These are phyloP conservation scores for Jackrogersella multiformis DNA, from an alignment of 495 filamentous ascomycete genomes.

Conservation along the genomic window DNA sequence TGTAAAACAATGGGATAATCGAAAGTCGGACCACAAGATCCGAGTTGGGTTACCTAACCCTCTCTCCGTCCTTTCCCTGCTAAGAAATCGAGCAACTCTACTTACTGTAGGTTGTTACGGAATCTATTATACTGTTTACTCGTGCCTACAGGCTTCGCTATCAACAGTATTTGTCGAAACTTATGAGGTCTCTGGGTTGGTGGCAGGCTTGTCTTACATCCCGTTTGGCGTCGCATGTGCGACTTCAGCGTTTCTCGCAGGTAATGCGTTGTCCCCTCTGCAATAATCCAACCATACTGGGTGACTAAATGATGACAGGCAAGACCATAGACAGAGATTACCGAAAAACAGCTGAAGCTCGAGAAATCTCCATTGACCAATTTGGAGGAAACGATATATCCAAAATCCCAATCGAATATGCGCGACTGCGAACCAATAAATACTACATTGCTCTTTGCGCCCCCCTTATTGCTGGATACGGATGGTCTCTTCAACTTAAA, in stretches of 20 bases:
- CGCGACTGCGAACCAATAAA: neutral
- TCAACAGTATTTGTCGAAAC: conserved; percentile 34
- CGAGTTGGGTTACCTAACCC: neutral
- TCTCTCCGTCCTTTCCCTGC: neutral
- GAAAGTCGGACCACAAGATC: neutral
- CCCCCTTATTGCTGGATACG: neutral
- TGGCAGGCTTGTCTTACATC: conserved; percentile 30
- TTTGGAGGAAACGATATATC: neutral
- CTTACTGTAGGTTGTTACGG: neutral
- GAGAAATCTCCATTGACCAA: neutral
- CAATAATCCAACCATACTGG: neutral
- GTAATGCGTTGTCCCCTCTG: neutral
- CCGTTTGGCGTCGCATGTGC: conserved; percentile 32
- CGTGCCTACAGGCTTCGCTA: conserved; percentile 31
- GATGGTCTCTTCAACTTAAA: conserved; percentile 3
- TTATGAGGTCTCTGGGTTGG: conserved; percentile 19
- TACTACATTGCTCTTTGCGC: neutral
- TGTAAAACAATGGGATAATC: neutral
- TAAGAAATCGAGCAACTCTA: neutral
- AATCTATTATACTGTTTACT: conserved; percentile 28
- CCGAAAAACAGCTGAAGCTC: neutral
- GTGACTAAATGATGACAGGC: conserved; percentile 1
- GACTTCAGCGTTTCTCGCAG: conserved; percentile 1
- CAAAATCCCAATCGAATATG: neutral
- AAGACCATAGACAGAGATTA: conserved; percentile 6